Evolutionary conservation across 176 grass and related monocot species (phyloP).

Genomic region (Triticum aestivum): DNA sequence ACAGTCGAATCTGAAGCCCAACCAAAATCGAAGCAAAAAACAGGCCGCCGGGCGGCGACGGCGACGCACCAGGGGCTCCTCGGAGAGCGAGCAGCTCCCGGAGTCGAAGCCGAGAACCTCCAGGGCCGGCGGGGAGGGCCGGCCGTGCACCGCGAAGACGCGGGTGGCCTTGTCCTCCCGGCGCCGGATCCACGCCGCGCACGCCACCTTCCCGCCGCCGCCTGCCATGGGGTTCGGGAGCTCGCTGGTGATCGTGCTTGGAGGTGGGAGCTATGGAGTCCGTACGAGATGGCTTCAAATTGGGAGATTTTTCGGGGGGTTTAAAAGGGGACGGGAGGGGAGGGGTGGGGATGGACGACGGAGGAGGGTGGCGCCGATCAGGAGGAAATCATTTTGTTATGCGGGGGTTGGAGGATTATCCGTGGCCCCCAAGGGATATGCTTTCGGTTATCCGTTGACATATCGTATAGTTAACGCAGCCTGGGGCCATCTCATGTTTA

Average conservation of each 20-base stretch:
- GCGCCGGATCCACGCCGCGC: conserved; percentile 78
- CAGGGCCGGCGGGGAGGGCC: conserved; percentile 42
- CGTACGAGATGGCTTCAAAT: conserved; percentile 14
- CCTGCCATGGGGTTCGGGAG: conserved; percentile 21
- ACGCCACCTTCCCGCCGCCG: conserved; percentile 43
- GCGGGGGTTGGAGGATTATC: neutral
- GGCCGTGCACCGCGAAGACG: conserved; percentile 53
- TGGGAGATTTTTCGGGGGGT: neutral
- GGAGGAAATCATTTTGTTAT: neutral
- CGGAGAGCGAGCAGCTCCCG: conserved; percentile 49
- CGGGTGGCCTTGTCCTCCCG: conserved; percentile 59
- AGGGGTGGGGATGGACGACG: neutral
- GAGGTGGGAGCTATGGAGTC: neutral
- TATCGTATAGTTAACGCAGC: neutral
- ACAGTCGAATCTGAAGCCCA: neutral
- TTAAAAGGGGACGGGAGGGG: neutral
- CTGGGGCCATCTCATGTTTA: neutral
- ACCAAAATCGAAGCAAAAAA: neutral
- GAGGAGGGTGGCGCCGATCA: neutral
- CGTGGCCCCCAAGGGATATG: neutral
- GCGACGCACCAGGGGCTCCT: conserved; percentile 55
- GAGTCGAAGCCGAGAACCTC: conserved; percentile 82
- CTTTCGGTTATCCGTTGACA: neutral
- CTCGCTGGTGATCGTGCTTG: too few relatives aligned
- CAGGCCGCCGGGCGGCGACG: neutral